These are phyloP conservation scores for Juglanconis sp. DNA, from an alignment of 2,329 filamentous ascomycete genomes.

Conservation along the genomic window DNA sequence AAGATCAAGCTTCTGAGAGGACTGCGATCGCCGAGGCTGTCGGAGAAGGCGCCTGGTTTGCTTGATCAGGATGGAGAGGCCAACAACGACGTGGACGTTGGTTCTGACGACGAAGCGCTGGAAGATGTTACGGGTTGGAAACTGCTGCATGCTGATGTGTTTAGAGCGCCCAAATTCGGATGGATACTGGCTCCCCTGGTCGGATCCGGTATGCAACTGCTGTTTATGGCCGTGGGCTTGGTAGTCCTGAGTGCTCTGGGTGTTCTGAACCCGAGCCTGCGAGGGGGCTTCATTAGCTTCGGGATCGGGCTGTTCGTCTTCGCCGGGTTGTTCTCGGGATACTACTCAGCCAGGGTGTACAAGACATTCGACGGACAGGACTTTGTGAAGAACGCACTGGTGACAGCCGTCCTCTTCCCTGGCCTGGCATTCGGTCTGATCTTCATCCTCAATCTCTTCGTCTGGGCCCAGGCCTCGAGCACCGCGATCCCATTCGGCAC, in stretches of 20 bases:
- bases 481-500: conserved; percentile 84
- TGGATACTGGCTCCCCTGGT: conserved; percentile 75
- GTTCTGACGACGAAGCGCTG: conserved; percentile 67
- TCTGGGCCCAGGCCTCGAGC: conserved; percentile 85
- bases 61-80: conserved; percentile 57
- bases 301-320: conserved; percentile 80
- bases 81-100: conserved; percentile 52
- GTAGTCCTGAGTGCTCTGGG: conserved; percentile 72
- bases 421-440: conserved; percentile 71
- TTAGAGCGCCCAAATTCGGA: conserved; percentile 68
- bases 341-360: conserved; percentile 81
- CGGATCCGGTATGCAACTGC: conserved; percentile 81
- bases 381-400: conserved; percentile 72
- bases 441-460: conserved; percentile 82
- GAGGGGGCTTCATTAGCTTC: conserved; percentile 85
- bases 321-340: conserved; percentile 80
- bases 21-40: conserved; percentile 37
- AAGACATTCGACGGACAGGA: conserved; percentile 75
- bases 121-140: conserved; percentile 90
- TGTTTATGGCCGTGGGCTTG: conserved; percentile 76
- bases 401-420: conserved; percentile 76
- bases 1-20: conserved; percentile 53
- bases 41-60: conserved; percentile 55
- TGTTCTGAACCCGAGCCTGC: conserved; percentile 79
- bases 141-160: conserved; percentile 82